A percentile compares a stretch with the other conserved stretches of the same genome.
These are phyloP conservation scores for Rhodotorula sphaerocarpa DNA, from an alignment of 768 basidiomycete species.

Conservation along the genomic window DNA sequence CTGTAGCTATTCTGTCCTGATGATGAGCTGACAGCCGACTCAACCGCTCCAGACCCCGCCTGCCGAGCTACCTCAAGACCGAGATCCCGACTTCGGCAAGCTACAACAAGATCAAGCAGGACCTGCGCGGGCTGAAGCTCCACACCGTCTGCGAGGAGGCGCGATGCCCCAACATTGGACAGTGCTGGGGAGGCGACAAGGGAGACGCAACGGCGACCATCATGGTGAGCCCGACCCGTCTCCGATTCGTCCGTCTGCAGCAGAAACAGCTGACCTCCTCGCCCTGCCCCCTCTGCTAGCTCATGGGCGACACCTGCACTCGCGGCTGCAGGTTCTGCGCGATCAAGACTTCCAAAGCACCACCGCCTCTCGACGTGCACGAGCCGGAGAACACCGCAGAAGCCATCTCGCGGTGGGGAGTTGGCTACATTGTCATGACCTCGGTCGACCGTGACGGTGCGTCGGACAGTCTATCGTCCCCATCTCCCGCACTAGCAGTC, in stretches of 20 bases:
- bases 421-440: conserved; percentile 95
- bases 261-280: background rate
- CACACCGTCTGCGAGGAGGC: conserved; percentile 99
- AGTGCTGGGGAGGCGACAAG: conserved; percentile 84
- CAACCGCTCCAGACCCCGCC: conserved; percentile 24
- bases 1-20: no score
- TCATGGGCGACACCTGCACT: conserved; percentile 99
- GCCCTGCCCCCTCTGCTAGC: no score
- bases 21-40: no score
- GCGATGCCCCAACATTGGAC: conserved; percentile 97
- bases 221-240: conserved; percentile 58
- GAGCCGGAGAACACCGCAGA: conserved; percentile 98
- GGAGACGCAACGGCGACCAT: conserved; percentile 89
- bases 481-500: background rate
- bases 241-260: no score
- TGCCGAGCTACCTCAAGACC: conserved; percentile 38
- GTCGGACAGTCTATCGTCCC: conserved; percentile 37
- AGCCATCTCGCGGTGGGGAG: conserved; percentile 92
- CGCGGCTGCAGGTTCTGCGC: conserved; percentile 96
- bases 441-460: conserved; percentile 92
- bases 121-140: conserved; percentile 77
- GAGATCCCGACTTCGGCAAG: conserved; percentile 65
- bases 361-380: conserved; percentile 85
- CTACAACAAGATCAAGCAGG: conserved; percentile 87
- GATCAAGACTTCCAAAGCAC: conserved; percentile 81